Base-by-base conservation (phyloP, 2,329 filamentous ascomycete genomes). In the Thelonectria discophora region DNA sequence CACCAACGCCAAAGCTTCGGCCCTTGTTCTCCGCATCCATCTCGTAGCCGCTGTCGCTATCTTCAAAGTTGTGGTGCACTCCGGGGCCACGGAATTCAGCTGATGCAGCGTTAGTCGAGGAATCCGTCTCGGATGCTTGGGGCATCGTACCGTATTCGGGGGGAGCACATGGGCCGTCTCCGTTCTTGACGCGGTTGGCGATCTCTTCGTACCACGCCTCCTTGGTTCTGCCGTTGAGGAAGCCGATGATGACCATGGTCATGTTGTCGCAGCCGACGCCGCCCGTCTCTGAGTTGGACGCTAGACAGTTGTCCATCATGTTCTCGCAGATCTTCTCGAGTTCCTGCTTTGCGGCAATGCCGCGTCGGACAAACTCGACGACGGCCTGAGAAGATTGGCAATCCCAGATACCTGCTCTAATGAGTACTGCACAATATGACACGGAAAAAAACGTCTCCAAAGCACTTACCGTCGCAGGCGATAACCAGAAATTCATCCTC, bases 221-320 rank as follows among this genome's bases (percentile, higher is more conserved):
- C 86, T 97, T 96, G 72, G 89, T 91, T 84, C 92, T 93, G 77
- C 94, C 95, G 74, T 92, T 88, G 70, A 99, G 86, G 76, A 99
- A 88, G 69, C 90, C 95, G 74, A 99, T 82, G 68, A 99, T 86
- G 71, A 90, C 83, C 91, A 99, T 98, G 70, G 95, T 99, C 95
- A 99, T 99, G 84, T 99, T 99, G 83, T 99, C 95, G 78, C 95
- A 99, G 64, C 95, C 95, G 64, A 99, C 94, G 66, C 95, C 95
- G 57, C 95, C 95, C 32, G 94, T 97, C 81, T 99, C 95, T 69
- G 94, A 97, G 86, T 97, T 98, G 64, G 94, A 97, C 42, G 95
- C 94, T 68, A 99, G 85, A 77, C 95, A 99, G 82, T 98, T 99
- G 83, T 99, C 94, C 95, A 99, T 99, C 93, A 99, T 97, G 82